Evolutionary conservation across 176 grass and related monocot species (phyloP).

Genomic region (Rhynchospora pubera): DNA sequence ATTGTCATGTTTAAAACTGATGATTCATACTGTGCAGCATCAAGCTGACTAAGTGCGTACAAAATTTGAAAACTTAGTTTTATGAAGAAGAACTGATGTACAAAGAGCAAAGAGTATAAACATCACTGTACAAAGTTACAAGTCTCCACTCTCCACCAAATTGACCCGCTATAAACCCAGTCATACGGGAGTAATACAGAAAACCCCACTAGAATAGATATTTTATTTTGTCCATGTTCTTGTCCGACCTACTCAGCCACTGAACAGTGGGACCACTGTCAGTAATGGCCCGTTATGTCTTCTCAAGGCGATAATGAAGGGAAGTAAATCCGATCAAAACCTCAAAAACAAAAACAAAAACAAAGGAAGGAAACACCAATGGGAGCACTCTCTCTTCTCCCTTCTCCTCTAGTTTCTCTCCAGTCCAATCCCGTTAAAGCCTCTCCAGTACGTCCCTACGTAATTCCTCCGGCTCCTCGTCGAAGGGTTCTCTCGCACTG

Average conservation of each 20-base stretch:
- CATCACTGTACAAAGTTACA: background rate
- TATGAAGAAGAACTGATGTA: no score
- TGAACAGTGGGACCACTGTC: background rate
- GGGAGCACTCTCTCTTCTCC: constrained; percentile 6
- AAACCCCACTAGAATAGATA: background rate
- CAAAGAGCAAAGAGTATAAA: no score
- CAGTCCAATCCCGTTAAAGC: background rate
- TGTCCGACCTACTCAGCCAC: background rate
- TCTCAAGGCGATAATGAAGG: background rate
- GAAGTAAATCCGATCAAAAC: background rate
- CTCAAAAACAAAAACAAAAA: background rate
- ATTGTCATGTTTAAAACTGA: no score
- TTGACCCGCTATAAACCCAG: background rate
- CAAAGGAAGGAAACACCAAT: background rate
- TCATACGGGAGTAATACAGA: background rate
- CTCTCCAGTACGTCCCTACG: constrained; percentile 1
- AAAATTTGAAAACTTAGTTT: no score
- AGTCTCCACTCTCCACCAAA: background rate
- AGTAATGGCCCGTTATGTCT: background rate
- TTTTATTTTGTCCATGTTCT: background rate
- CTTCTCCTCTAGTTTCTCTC: constrained; percentile 4
- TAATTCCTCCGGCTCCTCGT: background rate
- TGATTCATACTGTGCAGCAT: no score
- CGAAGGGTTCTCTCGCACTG: background rate
- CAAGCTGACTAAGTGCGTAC: no score